Evolutionary conservation across 2,329 filamentous ascomycete genomes (phyloP), one percentile per base, ranked within the genome.

Genomic region (Periglandula ipomoeae): DNA sequence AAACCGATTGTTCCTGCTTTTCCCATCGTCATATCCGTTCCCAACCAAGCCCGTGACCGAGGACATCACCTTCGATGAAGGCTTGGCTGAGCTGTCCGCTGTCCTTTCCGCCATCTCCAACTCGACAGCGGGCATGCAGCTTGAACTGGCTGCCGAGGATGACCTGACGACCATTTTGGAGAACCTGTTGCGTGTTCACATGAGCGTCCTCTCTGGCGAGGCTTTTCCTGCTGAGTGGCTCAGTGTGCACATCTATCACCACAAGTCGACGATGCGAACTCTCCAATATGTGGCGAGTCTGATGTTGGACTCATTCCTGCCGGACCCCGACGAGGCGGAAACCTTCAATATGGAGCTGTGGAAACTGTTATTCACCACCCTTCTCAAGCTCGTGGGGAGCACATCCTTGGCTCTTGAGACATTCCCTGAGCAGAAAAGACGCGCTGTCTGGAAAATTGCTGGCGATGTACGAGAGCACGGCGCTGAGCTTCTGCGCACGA

Each of bases 371-470:
- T 96, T 98, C 62, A 85, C 84, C 17, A 91, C 89, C 0, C 71
- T 98, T 26, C 75, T 98, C 24, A 89, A 87, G 61, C 82, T 97
- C 3, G 88, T 98, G 3, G 87, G 88, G 5, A 96, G 89, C 59
- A 83, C 90, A 32, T 87, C 85, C 0, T 76, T 98, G 19, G 90
- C 93, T 0, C 76, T 98, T 34, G 93, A 98, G 63, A 95, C 90
- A 0, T 97, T 96, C 61, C 89, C 93, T 0, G 94, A 98, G 65
- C 93, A 98, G 68, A 98, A 97, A 70, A 77, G 93, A 41, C 76
- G 93, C 48, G 91, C 93, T 1, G 91, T 97, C 1, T 98, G 94
- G 93, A 98, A 97, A 70, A 96, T 98, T 62, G 93, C 91, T 4
- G 93, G 93, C 5, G 94, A 98, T 67, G 89, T 98, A 45, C 80